Evolutionary conservation across 768 basidiomycete genomes (phyloP).

Genomic region (Mrakia gelida): DNA sequence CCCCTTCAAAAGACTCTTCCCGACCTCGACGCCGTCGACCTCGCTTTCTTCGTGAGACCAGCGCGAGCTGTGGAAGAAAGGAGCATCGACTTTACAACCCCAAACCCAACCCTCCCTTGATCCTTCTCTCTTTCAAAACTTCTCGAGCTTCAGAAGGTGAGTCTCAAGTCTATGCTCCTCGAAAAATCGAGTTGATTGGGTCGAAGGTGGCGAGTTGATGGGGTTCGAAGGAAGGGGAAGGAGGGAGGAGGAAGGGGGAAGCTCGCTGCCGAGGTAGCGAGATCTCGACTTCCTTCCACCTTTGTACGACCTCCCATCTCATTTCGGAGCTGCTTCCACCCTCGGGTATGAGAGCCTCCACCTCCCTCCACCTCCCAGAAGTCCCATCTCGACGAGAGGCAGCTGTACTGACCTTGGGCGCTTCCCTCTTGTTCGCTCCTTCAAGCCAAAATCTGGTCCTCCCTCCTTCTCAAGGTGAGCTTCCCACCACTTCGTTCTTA

Average conservation of each 20-base stretch:
- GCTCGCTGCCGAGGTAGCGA: too few relatives aligned
- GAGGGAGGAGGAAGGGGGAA: neutral
- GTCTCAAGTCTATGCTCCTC: neutral
- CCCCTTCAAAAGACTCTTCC: neutral
- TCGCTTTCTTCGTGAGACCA: neutral
- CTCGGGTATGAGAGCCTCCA: too few relatives aligned
- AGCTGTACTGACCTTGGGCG: neutral
- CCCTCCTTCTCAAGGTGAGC: conserved; percentile 6
- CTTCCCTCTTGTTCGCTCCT: neutral
- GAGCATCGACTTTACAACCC: neutral
- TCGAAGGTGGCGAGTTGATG: neutral
- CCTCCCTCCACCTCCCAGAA: too few relatives aligned
- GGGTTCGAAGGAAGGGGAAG: neutral
- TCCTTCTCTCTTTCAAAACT: neutral
- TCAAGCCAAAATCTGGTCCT: conserved; percentile 13
- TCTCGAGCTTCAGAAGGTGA: neutral
- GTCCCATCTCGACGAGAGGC: too few relatives aligned
- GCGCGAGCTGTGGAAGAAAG: neutral
- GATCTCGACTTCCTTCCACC: too few relatives aligned
- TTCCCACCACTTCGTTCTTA: neutral
- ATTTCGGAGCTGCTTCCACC: too few relatives aligned
- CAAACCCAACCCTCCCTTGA: neutral
- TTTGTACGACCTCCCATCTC: too few relatives aligned
- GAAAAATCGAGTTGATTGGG: neutral
- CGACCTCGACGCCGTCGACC: neutral